These are phyloP conservation scores for Macrophomina phaseolina DNA, from an alignment of 2,329 filamentous ascomycete genomes.

Conservation along the genomic window DNA sequence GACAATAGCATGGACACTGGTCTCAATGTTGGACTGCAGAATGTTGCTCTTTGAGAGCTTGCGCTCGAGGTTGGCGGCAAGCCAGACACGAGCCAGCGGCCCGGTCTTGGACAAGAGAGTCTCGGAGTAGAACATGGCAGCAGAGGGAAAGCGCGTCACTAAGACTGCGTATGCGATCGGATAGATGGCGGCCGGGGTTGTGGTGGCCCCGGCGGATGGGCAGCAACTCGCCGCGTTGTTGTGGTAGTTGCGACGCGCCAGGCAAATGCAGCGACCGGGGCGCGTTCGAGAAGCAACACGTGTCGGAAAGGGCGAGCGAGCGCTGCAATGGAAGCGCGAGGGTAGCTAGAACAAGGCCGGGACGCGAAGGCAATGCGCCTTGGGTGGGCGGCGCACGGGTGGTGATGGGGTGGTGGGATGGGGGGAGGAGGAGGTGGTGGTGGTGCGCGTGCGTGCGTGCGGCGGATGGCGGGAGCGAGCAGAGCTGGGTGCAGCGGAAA, in stretches of 20 bases:
- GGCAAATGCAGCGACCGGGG: slow-evolving; percentile 20
- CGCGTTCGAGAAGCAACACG: slow-evolving; percentile 24
- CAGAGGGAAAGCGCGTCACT: background rate
- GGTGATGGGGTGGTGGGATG: slow-evolving; percentile 22
- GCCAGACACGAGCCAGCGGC: slow-evolving; percentile 95
- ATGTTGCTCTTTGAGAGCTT: slow-evolving; percentile 98
- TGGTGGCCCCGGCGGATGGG: slow-evolving; percentile 14
- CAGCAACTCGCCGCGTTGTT: slow-evolving; percentile 26
- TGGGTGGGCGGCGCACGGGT: background rate
- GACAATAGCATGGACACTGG: slow-evolving; percentile 94
- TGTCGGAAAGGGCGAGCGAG: background rate
- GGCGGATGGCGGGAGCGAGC: background rate
- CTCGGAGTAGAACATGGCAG: slow-evolving; percentile 95
- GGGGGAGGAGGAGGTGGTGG: slow-evolving; percentile 9
- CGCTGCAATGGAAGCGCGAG: background rate
- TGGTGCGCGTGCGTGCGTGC: slow-evolving; percentile 9
- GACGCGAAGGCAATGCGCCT: background rate
- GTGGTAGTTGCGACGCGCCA: slow-evolving; percentile 24
- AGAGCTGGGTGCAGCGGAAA: background rate
- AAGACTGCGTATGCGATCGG: background rate
- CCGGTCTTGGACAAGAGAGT: slow-evolving; percentile 95
- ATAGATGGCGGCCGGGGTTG: background rate
- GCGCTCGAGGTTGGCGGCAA: slow-evolving; percentile 96
- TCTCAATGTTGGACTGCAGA: slow-evolving; percentile 89
- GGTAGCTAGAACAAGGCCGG: background rate